Percentiles rank a stretch among this genome's conserved stretches.
These are phyloP conservation scores for Aspergillus conjunctus DNA, from an alignment of 495 filamentous ascomycete species.

Conservation along the genomic window DNA sequence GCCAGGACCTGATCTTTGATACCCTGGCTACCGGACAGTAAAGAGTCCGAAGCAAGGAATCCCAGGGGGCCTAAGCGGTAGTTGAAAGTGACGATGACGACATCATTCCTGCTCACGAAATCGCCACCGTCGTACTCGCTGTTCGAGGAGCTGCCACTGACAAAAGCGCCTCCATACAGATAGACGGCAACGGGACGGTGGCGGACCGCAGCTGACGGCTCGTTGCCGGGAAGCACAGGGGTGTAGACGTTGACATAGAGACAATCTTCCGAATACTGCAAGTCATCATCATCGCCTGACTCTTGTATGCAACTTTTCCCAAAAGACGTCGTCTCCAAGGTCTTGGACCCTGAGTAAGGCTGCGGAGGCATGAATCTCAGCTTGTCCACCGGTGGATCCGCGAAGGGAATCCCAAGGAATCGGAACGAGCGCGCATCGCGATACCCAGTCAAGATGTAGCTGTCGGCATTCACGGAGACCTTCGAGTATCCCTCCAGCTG, in stretches of 20 bases:
- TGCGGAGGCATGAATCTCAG: slow-evolving; percentile 49
- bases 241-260: slow-evolving; percentile 44
- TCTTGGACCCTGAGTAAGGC: slow-evolving; percentile 40
- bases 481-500: slow-evolving; percentile 21
- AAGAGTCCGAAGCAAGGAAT: slow-evolving; percentile 35
- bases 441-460: slow-evolving; percentile 40
- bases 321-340: slow-evolving; percentile 45
- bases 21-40: slow-evolving; percentile 42
- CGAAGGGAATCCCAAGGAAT: slow-evolving; percentile 55
- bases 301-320: slow-evolving; percentile 48
- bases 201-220: neutral
- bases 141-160: slow-evolving; percentile 39
- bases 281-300: slow-evolving; percentile 16
- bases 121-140: slow-evolving; percentile 46
- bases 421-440: slow-evolving; percentile 57
- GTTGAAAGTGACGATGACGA: slow-evolving; percentile 54
- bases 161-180: slow-evolving; percentile 52
- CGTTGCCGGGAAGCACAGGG: slow-evolving; percentile 23
- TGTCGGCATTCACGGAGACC: slow-evolving; percentile 33
- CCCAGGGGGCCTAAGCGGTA: slow-evolving; percentile 48
- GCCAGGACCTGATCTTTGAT: slow-evolving; percentile 44
- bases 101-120: slow-evolving; percentile 48
- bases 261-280: slow-evolving; percentile 47
- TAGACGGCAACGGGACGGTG: slow-evolving; percentile 42
- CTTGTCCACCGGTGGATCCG: slow-evolving; percentile 40